Conservation (phyloP, 2,329 filamentous ascomycete genomes). For the Ploettnerulaceae sp. region DNA sequence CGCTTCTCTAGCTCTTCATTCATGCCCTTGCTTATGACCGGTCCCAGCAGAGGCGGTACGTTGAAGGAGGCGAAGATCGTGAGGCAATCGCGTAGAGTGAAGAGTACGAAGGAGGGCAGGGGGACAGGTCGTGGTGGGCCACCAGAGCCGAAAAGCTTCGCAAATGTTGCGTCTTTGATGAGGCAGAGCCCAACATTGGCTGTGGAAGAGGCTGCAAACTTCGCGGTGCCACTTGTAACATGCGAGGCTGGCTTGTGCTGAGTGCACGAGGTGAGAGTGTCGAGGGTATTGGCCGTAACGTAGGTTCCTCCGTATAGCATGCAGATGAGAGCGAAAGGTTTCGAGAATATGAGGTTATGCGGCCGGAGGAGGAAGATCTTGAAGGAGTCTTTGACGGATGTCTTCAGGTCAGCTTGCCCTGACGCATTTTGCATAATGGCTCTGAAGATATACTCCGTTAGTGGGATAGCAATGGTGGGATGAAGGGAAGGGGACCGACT, state of each 20-base stretch:
- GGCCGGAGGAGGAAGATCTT: slow-evolving; percentile 53
- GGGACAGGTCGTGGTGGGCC: slow-evolving; percentile 55
- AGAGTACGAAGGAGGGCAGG: slow-evolving; percentile 67
- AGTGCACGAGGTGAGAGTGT: slow-evolving; percentile 68
- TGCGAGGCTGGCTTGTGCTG: slow-evolving; percentile 50
- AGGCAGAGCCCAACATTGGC: slow-evolving; percentile 83
- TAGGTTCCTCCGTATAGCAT: slow-evolving; percentile 85
- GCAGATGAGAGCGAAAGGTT: slow-evolving; percentile 65
- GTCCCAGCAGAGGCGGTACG: slow-evolving; percentile 72
- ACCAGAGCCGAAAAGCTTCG: slow-evolving; percentile 70
- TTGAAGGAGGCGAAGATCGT: slow-evolving; percentile 95
- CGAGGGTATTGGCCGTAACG: slow-evolving; percentile 79
- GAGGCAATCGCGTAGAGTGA: slow-evolving; percentile 76
- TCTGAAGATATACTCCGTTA: slow-evolving; percentile 38
- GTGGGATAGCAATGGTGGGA: slow-evolving; percentile 5
- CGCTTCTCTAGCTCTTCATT: slow-evolving; percentile 46
- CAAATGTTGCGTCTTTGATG: slow-evolving; percentile 86
- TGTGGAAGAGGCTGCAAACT: slow-evolving; percentile 75
- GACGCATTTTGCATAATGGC: slow-evolving; percentile 81
- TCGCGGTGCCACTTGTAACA: slow-evolving; percentile 69
- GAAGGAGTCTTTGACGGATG: slow-evolving; percentile 56
- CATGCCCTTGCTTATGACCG: slow-evolving; percentile 54
- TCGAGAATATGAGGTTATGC: slow-evolving; percentile 55
- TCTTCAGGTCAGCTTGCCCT: slow-evolving; percentile 54
- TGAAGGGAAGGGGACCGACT: slow-evolving; percentile 42